A percentile compares a stretch with the other conserved stretches of the same genome.
Conservation (phyloP, 2,329 filamentous ascomycete species). For the Cladophialophora chaetospira region DNA sequence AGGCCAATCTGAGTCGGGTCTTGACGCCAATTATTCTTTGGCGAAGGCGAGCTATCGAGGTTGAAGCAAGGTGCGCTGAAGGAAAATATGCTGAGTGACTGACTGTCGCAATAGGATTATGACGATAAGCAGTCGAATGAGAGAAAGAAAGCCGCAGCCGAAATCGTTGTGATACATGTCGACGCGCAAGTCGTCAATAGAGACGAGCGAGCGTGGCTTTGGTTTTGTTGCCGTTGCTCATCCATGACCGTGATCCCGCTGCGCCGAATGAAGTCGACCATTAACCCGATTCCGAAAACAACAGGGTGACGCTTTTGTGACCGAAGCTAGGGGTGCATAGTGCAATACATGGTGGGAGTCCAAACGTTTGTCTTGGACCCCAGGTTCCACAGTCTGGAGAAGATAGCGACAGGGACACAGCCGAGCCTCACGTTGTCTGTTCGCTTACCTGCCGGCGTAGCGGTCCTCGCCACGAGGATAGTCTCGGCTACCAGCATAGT, state of each 20-base stretch:
- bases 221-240: conserved; percentile 21
- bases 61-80: conserved; percentile 26
- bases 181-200: conserved; percentile 25
- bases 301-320: conserved; percentile 26
- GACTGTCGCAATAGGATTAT: conserved; percentile 27
- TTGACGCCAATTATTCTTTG: conserved; percentile 22
- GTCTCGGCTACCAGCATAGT: conserved; percentile 32
- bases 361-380: conserved; percentile 16
- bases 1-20: conserved; percentile 28
- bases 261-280: conserved; percentile 26
- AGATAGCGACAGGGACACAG: conserved; percentile 8
- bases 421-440: conserved; percentile 1
- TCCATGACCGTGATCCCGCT: conserved; percentile 25
- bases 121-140: conserved; percentile 28
- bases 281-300: conserved; percentile 26
- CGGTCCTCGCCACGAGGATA: conserved; percentile 33
- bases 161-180: conserved; percentile 31
- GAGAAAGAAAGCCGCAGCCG: conserved; percentile 28
- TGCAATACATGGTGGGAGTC: conserved; percentile 30
- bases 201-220: conserved; percentile 19
- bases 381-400: conserved; percentile 12
- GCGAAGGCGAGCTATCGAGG: conserved; percentile 31
- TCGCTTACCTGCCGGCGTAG: conserved; percentile 31
- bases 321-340: conserved; percentile 20
- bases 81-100: conserved; percentile 22